phyloP scores from a whole-genome alignment of 2,329 filamentous ascomycete species.

The Sarocladiaceae sp. region DNA sequence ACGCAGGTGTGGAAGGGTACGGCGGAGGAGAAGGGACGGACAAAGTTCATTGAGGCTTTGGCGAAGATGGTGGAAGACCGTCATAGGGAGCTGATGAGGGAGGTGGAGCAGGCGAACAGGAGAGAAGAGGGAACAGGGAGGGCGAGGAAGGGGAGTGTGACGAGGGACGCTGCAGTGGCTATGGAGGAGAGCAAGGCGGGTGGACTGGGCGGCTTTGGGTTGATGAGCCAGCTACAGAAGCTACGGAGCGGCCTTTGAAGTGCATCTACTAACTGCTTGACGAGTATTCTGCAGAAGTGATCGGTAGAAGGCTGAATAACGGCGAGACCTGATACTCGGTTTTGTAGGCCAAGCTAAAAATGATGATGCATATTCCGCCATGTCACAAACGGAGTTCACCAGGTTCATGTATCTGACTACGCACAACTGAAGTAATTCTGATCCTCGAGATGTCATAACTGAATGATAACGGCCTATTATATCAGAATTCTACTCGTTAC shows the following conservation, averaged over 20 bases:
- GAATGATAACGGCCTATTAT: too few species aligned
- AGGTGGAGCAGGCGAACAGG: constrained; percentile 38
- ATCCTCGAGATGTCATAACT: too few species aligned
- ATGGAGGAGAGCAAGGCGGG: constrained; percentile 36
- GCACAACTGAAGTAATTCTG: too few species aligned
- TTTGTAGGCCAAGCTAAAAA: too few species aligned
- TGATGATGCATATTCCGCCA: too few species aligned
- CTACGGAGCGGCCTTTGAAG: constrained; percentile 45
- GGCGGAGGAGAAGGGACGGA: constrained; percentile 81
- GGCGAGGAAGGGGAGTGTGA: constrained; percentile 28
- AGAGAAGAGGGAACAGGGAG: constrained; percentile 28
- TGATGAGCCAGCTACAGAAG: constrained; percentile 58
- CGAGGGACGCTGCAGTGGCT: constrained; percentile 19
- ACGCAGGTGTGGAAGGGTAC: constrained; percentile 90
- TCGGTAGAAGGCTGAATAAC: too few species aligned
- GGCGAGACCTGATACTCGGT: too few species aligned
- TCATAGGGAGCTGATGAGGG: constrained; percentile 46
- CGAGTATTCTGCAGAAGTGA: too few species aligned
- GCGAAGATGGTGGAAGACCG: constrained; percentile 77
- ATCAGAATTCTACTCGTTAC: too few species aligned
- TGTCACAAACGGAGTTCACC: too few species aligned
- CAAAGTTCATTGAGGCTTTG: constrained; percentile 74
- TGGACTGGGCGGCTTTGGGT: constrained; percentile 44
- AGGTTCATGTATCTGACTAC: too few species aligned
- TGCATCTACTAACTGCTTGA: too few species aligned